phyloP scores from a whole-genome alignment of 192 early-diverging fungal genomes.

The Backusella liffmaniae region DNA sequence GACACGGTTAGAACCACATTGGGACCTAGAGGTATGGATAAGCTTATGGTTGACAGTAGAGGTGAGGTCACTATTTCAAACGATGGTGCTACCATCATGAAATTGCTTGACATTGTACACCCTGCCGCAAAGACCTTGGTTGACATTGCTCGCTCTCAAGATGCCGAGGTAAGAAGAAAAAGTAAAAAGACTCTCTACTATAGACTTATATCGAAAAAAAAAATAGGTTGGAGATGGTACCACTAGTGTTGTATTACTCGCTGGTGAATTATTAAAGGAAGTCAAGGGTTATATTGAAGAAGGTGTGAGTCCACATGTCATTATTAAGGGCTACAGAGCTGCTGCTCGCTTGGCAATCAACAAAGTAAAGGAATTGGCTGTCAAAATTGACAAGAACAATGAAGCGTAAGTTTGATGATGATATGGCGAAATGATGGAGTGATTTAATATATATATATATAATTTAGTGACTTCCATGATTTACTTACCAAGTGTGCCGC shows the following conservation, averaged over 20 bases:
- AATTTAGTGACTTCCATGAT: conserved; percentile 78
- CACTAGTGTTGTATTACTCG: conserved; percentile 94
- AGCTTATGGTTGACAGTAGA: conserved; percentile 93
- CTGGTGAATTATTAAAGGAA: conserved; percentile 96
- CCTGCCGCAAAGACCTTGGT: conserved; percentile 98
- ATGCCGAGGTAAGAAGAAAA: conserved; percentile 73
- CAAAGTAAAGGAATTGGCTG: conserved; percentile 91
- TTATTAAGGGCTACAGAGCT: conserved; percentile 92
- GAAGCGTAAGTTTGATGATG: conserved; percentile 46
- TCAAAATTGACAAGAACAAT: conserved; percentile 79
- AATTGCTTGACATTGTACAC: conserved; percentile 96
- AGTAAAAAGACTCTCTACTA: too few relatives aligned
- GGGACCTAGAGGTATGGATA: conserved; percentile 99
- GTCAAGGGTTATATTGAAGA: conserved; percentile 93
- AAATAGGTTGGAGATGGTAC: conserved; percentile 93
- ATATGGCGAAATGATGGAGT: too few relatives aligned
- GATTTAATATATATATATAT: background rate
- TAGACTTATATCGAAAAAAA: too few relatives aligned
- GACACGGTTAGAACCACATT: conserved; percentile 96
- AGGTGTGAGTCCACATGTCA: conserved; percentile 89
- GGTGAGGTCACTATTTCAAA: conserved; percentile 95
- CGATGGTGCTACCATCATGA: conserved; percentile 99
- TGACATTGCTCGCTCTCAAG: conserved; percentile 97
- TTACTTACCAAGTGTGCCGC: conserved; percentile 95
- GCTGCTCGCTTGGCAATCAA: conserved; percentile 91